phyloP scores from a whole-genome alignment of 208 protist genomes.

The Acanthamoeba divionensis region DNA sequence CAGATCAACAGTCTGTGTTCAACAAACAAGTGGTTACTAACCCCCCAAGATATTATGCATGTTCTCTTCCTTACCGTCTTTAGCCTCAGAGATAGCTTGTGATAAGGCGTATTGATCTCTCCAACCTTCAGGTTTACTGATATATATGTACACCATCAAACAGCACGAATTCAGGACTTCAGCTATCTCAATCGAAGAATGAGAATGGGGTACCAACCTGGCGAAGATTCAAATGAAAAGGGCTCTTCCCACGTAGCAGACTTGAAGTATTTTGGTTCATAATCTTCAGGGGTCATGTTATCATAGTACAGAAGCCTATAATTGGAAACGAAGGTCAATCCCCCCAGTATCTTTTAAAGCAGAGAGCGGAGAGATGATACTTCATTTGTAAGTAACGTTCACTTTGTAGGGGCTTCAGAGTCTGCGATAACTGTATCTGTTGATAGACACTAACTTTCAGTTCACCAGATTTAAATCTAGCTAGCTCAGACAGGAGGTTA shows the following conservation, averaged over 20 bases:
- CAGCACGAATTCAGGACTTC: neutral
- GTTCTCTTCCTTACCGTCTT: neutral
- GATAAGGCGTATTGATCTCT: neutral
- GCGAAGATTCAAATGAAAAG: slow-evolving; percentile 12
- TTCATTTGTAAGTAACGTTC: slow-evolving; percentile 42
- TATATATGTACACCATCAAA: neutral
- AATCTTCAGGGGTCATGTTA: neutral
- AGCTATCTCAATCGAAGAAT: neutral
- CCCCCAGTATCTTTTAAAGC: neutral
- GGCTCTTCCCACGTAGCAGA: slow-evolving; percentile 27
- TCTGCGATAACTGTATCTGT: slow-evolving; percentile 22
- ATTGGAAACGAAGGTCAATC: neutral
- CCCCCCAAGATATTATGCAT: neutral
- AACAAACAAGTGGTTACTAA: neutral
- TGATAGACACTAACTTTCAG: neutral
- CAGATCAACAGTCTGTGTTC: neutral
- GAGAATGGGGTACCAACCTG: neutral
- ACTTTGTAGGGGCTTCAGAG: neutral
- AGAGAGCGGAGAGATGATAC: neutral
- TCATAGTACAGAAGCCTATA: slow-evolving; percentile 17
- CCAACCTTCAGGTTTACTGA: slow-evolving; percentile 35
- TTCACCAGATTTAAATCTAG: too few species aligned
- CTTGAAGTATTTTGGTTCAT: slow-evolving; percentile 47
- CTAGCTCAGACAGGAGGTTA: too few species aligned
- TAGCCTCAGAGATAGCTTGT: neutral